Conservation (phyloP, 2,329 filamentous ascomycete species). For the Penicillium sp. region DNA sequence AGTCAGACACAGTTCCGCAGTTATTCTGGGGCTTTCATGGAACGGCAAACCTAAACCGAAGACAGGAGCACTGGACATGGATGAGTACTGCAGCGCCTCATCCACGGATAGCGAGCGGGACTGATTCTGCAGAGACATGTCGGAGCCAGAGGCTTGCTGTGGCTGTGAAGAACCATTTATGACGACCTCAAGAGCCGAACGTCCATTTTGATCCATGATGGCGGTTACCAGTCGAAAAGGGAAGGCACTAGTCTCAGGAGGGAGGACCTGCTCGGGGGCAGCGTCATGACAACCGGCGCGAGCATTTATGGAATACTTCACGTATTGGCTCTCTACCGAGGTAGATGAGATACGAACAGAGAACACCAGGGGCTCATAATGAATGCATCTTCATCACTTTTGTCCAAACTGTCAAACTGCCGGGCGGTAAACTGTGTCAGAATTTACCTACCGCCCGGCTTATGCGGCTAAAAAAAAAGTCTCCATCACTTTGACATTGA, state of each 20-base stretch:
- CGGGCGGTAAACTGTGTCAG: too few relatives aligned
- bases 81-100: constrained; percentile 47
- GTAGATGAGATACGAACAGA: not conserved
- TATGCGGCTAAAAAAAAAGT: constrained; percentile 23
- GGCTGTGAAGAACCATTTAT: constrained; percentile 35
- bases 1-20: constrained; percentile 18
- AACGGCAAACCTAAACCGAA: constrained; percentile 42
- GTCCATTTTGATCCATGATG: constrained; percentile 40
- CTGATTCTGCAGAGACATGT: constrained; percentile 27
- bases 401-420: constrained; percentile 14
- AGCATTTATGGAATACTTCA: constrained; percentile 19
- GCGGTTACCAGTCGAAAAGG: constrained; percentile 19
- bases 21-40: constrained; percentile 2
- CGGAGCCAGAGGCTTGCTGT: constrained; percentile 21
- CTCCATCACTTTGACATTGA: not conserved
- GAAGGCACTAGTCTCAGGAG: constrained; percentile 22
- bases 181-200: constrained; percentile 40
- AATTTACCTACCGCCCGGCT: constrained; percentile 24
- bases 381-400: constrained; percentile 18
- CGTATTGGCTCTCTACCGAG: constrained; percentile 6
- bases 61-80: constrained; percentile 47
- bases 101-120: constrained; percentile 42
- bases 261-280: constrained; percentile 26
- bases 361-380: constrained; percentile 9
- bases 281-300: constrained; percentile 29